phyloP scores from a whole-genome alignment of 2,329 filamentous ascomycete species.

The Microcera coccophila region DNA sequence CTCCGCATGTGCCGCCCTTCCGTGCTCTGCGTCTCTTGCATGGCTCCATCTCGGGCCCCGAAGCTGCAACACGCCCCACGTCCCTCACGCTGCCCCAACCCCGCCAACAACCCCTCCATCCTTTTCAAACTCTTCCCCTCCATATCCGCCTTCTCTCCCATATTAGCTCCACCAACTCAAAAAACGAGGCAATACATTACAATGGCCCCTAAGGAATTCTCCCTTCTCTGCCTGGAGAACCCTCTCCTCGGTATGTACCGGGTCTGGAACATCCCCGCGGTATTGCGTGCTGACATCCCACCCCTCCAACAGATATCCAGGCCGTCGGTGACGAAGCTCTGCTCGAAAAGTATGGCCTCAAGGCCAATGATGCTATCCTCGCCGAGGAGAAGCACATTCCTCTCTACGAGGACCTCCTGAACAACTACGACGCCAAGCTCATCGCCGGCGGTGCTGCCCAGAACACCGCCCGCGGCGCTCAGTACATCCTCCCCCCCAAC shows the following conservation, averaged over 20 bases:
- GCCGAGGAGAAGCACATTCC: conserved; percentile 85
- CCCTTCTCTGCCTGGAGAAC: conserved; percentile 93
- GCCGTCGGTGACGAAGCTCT: conserved; percentile 76
- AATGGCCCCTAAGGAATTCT: conserved; percentile 81
- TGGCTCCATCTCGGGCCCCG: conserved; percentile 23
- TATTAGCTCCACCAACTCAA: conserved; percentile 10
- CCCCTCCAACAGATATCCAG: conserved; percentile 76
- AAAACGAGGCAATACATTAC: conserved; percentile 28
- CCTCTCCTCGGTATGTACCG: conserved; percentile 75
- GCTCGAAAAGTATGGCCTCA: conserved; percentile 87
- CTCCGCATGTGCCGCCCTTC: conserved; percentile 19
- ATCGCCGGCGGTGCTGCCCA: conserved; percentile 95
- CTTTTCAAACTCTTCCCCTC: conserved; percentile 27
- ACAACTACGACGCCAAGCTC: conserved; percentile 88
- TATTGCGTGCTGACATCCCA: conserved; percentile 16
- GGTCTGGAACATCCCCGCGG: too few relatives aligned
- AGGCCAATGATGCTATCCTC: conserved; percentile 96
- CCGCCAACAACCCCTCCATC: conserved; percentile 27
- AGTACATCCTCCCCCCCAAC: conserved; percentile 89
- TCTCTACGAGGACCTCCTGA: conserved; percentile 89
- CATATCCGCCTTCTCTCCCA: conserved; percentile 17
- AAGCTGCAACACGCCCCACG: conserved; percentile 19
- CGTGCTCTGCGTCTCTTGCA: conserved; percentile 21
- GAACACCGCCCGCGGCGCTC: conserved; percentile 93
- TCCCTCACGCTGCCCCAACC: conserved; percentile 15